Evolutionary conservation across 495 filamentous ascomycete species (phyloP).

Genomic region (Penicillium diatomitis): DNA sequence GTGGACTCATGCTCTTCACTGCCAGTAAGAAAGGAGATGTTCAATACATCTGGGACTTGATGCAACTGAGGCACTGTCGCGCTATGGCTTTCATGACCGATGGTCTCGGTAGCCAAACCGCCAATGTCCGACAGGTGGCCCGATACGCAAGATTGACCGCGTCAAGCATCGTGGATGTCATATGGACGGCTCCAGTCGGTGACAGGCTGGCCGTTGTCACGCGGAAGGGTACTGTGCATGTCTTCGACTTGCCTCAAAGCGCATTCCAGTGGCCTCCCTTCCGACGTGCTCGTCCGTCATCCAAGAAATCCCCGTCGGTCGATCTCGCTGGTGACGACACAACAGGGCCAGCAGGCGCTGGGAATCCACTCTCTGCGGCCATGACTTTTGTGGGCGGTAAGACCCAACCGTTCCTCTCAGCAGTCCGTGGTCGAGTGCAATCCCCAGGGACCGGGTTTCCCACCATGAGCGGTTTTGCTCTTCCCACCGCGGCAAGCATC

Average conservation of each 20-base stretch:
- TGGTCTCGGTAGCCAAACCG: conserved; percentile 19
- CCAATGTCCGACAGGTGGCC: conserved; percentile 69
- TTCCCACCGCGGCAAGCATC: conserved; percentile 57
- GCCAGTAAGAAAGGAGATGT: conserved; percentile 89
- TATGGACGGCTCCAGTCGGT: conserved; percentile 74
- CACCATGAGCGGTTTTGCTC: conserved; percentile 36
- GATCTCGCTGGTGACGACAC: conserved; percentile 30
- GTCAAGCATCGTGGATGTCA: conserved; percentile 79
- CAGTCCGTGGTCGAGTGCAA: conserved; percentile 41
- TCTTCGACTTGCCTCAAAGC: conserved; percentile 73
- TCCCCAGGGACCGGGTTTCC: conserved; percentile 42
- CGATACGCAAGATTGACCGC: conserved; percentile 85
- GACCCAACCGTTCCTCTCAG: conserved; percentile 52
- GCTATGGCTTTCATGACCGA: conserved; percentile 33
- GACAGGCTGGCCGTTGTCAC: conserved; percentile 80
- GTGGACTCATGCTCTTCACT: conserved; percentile 73
- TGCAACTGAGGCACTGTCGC: conserved; percentile 48
- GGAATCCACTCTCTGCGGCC: conserved; percentile 57
- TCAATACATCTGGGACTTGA: conserved; percentile 86
- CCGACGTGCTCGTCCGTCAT: conserved; percentile 46
- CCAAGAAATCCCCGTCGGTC: conserved; percentile 24
- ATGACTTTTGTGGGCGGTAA: conserved; percentile 44
- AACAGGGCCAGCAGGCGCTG: conserved; percentile 42
- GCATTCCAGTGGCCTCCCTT: conserved; percentile 87
- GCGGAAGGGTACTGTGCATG: conserved; percentile 85